Evolutionary conservation across 176 grass and related monocot species (phyloP).

Genomic region (Hsuehochloa calcarea): DNA sequence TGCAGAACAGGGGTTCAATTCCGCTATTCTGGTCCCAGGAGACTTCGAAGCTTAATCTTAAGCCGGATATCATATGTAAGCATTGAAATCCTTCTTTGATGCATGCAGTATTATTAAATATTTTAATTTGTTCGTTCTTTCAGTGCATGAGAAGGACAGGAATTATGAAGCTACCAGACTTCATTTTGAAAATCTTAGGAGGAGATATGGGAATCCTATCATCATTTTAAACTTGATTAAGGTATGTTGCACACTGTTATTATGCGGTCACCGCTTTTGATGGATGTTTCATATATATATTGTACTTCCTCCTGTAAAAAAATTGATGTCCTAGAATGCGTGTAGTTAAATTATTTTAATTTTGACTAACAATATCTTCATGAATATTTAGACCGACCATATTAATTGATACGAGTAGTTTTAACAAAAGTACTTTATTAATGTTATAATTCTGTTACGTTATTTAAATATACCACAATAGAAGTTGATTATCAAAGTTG

Average conservation of each 20-base stretch:
- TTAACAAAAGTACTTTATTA: background rate
- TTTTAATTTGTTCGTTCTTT: conserved; percentile 4
- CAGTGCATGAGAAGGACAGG: conserved; percentile 67
- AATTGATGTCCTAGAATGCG: background rate
- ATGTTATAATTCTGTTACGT: background rate
- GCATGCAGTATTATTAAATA: background rate
- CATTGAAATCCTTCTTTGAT: conserved; percentile 24
- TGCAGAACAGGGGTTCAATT: conserved; percentile 98
- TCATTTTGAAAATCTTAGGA: conserved; percentile 94
- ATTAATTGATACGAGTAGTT: background rate
- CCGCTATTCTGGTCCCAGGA: conserved; percentile 99
- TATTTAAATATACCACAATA: background rate
- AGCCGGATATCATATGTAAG: conserved; percentile 94
- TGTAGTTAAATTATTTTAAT: background rate
- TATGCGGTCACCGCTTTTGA: background rate
- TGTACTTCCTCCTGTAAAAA: background rate
- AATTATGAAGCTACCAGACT: conserved; percentile 83
- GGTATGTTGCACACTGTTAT: conserved; percentile 42
- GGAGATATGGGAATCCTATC: conserved; percentile 89
- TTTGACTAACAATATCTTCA: background rate
- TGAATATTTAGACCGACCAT: background rate
- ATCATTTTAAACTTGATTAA: conserved; percentile 98
- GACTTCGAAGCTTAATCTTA: conserved; percentile 87
- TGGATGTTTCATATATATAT: conserved; percentile 15
- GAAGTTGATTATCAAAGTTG: background rate